A percentile compares a stretch with the other conserved stretches of the same genome.
These are phyloP conservation scores for Dictyostelium intermedium DNA, from an alignment of 78 protist genomes.

Conservation along the genomic window DNA sequence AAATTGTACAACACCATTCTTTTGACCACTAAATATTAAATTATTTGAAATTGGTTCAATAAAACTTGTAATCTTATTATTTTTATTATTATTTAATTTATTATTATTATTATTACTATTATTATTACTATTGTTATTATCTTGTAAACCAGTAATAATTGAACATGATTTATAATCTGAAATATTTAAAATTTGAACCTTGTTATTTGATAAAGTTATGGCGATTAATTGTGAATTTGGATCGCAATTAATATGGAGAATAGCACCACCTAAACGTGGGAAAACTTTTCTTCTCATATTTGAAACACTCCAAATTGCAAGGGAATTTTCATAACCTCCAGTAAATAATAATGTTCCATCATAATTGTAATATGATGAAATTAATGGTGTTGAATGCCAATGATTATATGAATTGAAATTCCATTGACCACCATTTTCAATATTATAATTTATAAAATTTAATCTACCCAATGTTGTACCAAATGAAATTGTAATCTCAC, in stretches of 20 bases:
- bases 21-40: constrained; percentile 17
- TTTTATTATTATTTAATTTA: neutral
- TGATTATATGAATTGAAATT: constrained; percentile 24
- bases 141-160: neutral
- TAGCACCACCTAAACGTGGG: constrained; percentile 61
- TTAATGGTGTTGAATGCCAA: constrained; percentile 58
- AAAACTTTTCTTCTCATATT: constrained; percentile 1
- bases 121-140: neutral
- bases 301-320: constrained; percentile 9
- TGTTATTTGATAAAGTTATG: neutral
- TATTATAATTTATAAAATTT: neutral
- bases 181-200: neutral
- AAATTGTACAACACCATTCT: constrained; percentile 56
- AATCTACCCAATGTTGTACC: constrained; percentile 32
- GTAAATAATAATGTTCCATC: constrained; percentile 47
- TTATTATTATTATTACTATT: neutral
- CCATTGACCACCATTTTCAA: neutral
- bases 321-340: constrained; percentile 49
- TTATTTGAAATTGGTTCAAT: constrained; percentile 4
- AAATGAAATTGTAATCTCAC: neutral
- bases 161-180: neutral
- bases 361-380: neutral
- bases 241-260: neutral
- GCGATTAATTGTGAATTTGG: neutral
- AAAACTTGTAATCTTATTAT: neutral